Percentiles rank a stretch among this genome's conserved stretches.
phyloP scores from a whole-genome alignment of 1,139 yeast species.

The Pneumocystis carinii region DNA sequence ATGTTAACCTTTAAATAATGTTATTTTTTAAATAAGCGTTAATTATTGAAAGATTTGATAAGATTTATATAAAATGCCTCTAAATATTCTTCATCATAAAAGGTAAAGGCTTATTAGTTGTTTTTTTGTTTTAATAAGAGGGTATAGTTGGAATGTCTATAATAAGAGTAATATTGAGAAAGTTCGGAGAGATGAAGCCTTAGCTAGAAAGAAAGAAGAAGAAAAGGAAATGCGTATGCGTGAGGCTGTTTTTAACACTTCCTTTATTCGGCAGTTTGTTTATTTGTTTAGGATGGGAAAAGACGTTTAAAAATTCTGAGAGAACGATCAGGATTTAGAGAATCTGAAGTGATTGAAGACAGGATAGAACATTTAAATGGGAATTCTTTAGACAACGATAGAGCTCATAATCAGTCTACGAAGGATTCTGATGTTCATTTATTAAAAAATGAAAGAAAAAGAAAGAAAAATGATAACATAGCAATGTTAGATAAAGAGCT shows the following conservation, averaged over 20 bases:
- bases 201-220: conserved; percentile 16
- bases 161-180: conserved; percentile 20
- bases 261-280: neutral
- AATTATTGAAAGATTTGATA: neutral
- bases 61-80: neutral
- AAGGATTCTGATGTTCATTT: neutral
- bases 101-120: neutral
- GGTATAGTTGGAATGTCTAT: conserved; percentile 24
- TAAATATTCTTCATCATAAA: neutral
- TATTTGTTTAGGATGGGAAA: neutral
- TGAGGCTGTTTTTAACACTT: neutral
- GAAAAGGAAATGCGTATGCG: conserved; percentile 8
- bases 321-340: neutral
- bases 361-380: neutral
- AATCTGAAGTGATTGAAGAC: neutral
- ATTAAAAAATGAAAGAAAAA: neutral
- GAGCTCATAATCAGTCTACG: neutral
- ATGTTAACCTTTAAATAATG: neutral
- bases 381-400: neutral
- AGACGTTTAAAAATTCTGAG: neutral
- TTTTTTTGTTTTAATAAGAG: conserved; percentile 6
- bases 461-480: neutral
- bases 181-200: conserved; percentile 21
- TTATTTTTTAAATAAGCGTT: neutral
- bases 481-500: neutral